Percentiles rank a stretch among this genome's conserved stretches.
Conservation (phyloP, 495 filamentous ascomycete species). For the Lasiosphaeriaceae sp. region DNA sequence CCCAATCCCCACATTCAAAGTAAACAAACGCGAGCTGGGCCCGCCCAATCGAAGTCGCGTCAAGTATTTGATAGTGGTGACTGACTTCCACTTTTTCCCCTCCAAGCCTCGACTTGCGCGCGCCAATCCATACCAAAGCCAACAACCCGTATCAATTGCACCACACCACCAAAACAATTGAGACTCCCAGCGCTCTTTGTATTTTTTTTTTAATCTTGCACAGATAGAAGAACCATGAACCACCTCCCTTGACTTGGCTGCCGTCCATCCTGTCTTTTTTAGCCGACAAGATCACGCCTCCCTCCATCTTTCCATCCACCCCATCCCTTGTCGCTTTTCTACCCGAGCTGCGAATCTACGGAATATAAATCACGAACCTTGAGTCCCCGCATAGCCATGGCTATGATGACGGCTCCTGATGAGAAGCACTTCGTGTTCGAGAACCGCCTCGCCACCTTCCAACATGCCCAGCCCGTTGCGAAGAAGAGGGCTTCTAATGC, state of each 20-base stretch:
- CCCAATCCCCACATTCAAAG: constrained; percentile 3
- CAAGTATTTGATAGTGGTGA: constrained; percentile 4
- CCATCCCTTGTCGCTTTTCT: not conserved
- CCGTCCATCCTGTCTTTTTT: not conserved
- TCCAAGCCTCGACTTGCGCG: not conserved
- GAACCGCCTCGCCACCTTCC: constrained; percentile 73
- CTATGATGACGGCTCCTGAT: constrained; percentile 12
- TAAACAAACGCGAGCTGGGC: constrained; percentile 28
- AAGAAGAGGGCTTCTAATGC: constrained; percentile 66
- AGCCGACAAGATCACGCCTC: not conserved
- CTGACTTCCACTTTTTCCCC: constrained; percentile 5
- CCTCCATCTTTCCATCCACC: not conserved
- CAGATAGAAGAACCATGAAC: not conserved
- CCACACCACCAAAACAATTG: not conserved
- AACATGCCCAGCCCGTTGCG: constrained; percentile 40
- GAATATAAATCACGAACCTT: not conserved
- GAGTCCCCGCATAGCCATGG: constrained; percentile 14
- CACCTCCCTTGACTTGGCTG: not conserved
- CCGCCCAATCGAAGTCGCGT: constrained; percentile 16
- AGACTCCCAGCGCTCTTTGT: not conserved
- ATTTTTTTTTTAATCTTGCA: not conserved
- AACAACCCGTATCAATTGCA: not conserved
- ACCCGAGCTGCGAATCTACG: not conserved
- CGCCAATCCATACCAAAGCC: not conserved
- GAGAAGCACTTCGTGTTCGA: constrained; percentile 56